Base-by-base conservation (phyloP, 2,329 filamentous ascomycete genomes). In the Phaeoacremonium minimum region DNA sequence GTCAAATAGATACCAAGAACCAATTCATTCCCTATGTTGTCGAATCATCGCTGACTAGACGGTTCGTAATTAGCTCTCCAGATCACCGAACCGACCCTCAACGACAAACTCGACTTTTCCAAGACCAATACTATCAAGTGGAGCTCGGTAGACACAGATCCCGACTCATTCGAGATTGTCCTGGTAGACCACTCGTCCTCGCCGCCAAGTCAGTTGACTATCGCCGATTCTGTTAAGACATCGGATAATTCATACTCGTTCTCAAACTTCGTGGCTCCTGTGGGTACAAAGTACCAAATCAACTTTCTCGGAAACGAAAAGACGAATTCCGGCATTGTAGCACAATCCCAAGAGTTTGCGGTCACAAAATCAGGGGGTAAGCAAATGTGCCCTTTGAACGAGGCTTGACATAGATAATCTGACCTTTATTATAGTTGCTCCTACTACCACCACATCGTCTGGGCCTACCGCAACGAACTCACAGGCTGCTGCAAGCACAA, bases 131-230 rank as follows among this genome's bases (percentile, higher is more conserved):
- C 53, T 4, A 53, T 68, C 38, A 55, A 55, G 33, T 68, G 64
- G 64, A 51, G 43, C 11, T 49, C 51, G 5, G 61, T 66, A 19
- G 40, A 43, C 32, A 60, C 62, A 29, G 66, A 70, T 37, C 60
- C 64, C 1, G 34, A 49, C 4, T 51, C 52, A 6, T 60, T 69
- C 46, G 51, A 56, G 38, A 59, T 70, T 45, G 48, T 60, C 29
- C 50, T 69, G n/a, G 60, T 64, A 48, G 63, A 67, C 39, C 50
- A 60, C 35, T 51, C 52, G 41, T 46, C 53, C 37, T 56, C 60
- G 32, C 55, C 63, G 6, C 52, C 53, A 3, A 46, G 58, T 7
- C 41, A 49, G 16, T 49, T 53, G 15, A 45, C 51, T 6, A 50
- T 68, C 20, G 56, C 57, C 15, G 44, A 51, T 14, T 49, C 56